phyloP scores from a whole-genome alignment of 371 early-diverging fungal species.

The Mucor mucedo region DNA sequence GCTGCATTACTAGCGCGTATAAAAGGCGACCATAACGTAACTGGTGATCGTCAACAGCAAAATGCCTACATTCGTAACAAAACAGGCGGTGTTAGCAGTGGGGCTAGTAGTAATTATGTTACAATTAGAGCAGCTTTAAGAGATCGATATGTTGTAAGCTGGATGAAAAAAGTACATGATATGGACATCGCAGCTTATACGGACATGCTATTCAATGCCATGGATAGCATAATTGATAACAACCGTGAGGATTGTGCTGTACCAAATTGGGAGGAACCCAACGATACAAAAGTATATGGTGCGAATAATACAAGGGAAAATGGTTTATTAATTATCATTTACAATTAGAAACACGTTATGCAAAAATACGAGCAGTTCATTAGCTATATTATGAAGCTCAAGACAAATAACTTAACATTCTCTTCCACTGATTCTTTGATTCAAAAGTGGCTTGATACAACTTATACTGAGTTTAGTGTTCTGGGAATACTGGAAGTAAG shows the following conservation, averaged over 20 bases:
- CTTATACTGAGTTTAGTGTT: slow-evolving; percentile 34
- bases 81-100: slow-evolving; percentile 40
- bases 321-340: background rate
- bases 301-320: background rate
- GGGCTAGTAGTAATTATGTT: slow-evolving; percentile 53
- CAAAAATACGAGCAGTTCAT: slow-evolving; percentile 49
- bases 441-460: slow-evolving; percentile 47
- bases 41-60: slow-evolving; percentile 30
- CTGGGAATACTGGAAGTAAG: slow-evolving; percentile 40
- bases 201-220: slow-evolving; percentile 34
- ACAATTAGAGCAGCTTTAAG: slow-evolving; percentile 45
- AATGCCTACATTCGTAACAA: slow-evolving; percentile 25
- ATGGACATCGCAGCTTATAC: slow-evolving; percentile 43
- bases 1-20: slow-evolving; percentile 35
- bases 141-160: slow-evolving; percentile 43
- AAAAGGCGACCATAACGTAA: slow-evolving; percentile 18
- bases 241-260: slow-evolving; percentile 32
- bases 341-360: slow-evolving; percentile 32
- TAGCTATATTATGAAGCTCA: slow-evolving; percentile 48
- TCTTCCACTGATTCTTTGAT: slow-evolving; percentile 44
- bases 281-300: slow-evolving; percentile 34
- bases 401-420: slow-evolving; percentile 46
- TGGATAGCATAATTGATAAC: slow-evolving; percentile 42
- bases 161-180: slow-evolving; percentile 47
- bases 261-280: slow-evolving; percentile 31